A percentile compares a stretch with the other conserved stretches of the same genome.
Conservation (phyloP, 78 protist species). For the Capsaspora owczarzaki region DNA sequence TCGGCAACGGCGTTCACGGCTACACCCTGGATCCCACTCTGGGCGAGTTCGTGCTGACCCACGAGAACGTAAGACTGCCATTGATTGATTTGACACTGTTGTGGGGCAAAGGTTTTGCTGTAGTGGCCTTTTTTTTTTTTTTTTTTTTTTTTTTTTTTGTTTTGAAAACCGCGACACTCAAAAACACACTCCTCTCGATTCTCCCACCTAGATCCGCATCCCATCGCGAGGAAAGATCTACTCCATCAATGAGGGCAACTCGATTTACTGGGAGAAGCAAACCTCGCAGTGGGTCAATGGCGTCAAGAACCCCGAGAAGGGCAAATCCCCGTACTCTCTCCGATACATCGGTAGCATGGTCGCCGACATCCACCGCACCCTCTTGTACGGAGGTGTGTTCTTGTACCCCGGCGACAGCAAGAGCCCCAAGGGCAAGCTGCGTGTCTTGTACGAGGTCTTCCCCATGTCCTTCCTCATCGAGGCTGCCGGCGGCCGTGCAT, state of each 20-base stretch:
- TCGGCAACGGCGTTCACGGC: conserved; percentile 35
- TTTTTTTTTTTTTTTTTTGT: neutral
- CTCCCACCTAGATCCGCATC: conserved; percentile 21
- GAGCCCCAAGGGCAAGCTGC: conserved; percentile 67
- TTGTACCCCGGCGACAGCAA: conserved; percentile 81
- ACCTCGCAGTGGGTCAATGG: conserved; percentile 17
- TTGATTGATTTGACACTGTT: too few species aligned
- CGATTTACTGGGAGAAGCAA: conserved; percentile 49
- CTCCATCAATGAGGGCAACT: conserved; percentile 87
- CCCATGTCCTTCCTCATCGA: conserved; percentile 62
- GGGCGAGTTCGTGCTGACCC: conserved; percentile 76
- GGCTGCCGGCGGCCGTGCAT: conserved; percentile 31
- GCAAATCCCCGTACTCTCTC: conserved; percentile 34
- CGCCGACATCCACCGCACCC: conserved; percentile 91
- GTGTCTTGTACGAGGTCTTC: conserved; percentile 59
- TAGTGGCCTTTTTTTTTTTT: neutral
- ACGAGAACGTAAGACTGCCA: conserved; percentile 41
- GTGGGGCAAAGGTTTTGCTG: too few species aligned
- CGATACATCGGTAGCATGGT: conserved; percentile 93
- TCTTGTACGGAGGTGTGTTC: conserved; percentile 92
- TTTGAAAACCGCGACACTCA: neutral
- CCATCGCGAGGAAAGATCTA: conserved; percentile 53
- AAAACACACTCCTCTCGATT: neutral
- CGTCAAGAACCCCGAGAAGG: conserved; percentile 6
- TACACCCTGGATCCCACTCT: conserved; percentile 43